Evolutionary conservation across 257 asterid species (phyloP).

Genomic region (Solanum gandarillasii): DNA sequence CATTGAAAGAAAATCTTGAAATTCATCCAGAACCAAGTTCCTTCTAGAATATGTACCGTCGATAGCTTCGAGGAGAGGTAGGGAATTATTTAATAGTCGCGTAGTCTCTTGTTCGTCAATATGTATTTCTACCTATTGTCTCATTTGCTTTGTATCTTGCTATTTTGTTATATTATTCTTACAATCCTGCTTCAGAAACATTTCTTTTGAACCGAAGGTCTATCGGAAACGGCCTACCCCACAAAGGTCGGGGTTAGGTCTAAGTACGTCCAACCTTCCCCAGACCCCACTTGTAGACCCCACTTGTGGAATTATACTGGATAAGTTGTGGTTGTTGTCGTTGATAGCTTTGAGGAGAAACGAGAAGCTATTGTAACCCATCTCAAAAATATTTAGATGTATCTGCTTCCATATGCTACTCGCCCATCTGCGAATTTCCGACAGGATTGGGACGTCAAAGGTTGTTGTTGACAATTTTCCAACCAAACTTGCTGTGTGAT

Average conservation of each 20-base stretch:
- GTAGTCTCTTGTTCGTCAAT: neutral
- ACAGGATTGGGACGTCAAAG: neutral
- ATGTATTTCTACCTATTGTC: neutral
- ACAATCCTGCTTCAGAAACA: neutral
- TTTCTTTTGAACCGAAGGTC: neutral
- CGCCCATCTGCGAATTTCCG: neutral
- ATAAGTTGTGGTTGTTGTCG: neutral
- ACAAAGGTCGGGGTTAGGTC: neutral
- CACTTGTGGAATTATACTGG: neutral
- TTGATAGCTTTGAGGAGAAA: neutral
- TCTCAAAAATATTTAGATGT: neutral
- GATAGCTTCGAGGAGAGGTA: neutral
- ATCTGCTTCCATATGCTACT: neutral
- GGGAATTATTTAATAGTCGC: neutral
- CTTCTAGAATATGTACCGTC: neutral
- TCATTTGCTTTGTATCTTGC: neutral
- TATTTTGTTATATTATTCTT: neutral
- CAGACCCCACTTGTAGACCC: neutral
- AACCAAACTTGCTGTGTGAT: neutral
- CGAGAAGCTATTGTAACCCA: neutral
- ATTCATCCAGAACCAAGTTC: neutral
- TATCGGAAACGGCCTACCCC: neutral
- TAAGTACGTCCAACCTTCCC: neutral
- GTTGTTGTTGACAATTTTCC: neutral
- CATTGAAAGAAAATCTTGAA: neutral